Evolutionary conservation across 2,329 filamentous ascomycete species (phyloP).

Genomic region (Pseudonectria foliicola): DNA sequence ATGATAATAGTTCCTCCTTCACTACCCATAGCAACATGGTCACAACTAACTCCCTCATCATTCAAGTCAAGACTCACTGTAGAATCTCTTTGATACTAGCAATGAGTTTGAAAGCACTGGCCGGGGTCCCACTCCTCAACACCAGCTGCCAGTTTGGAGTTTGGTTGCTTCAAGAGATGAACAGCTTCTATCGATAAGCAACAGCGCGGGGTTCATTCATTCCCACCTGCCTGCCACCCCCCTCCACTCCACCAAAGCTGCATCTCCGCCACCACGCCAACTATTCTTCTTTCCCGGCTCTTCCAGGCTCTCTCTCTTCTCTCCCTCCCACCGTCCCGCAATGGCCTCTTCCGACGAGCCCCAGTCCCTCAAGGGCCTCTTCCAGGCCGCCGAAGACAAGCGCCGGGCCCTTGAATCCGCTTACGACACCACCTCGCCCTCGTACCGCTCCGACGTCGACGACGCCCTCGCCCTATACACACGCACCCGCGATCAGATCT

Average conservation of each 20-base stretch:
- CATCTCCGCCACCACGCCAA: constrained; percentile 1
- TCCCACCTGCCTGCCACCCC: no score
- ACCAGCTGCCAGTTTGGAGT: no score
- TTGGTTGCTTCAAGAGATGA: no score
- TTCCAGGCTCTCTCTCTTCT: not conserved
- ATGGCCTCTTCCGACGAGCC: constrained; percentile 36
- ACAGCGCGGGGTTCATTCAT: no score
- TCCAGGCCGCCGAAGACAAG: constrained; percentile 42
- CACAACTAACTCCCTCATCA: no score
- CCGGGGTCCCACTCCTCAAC: no score
- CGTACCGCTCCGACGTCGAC: constrained; percentile 61
- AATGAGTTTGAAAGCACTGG: no score
- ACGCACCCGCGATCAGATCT: constrained; percentile 62
- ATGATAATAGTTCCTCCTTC: no score
- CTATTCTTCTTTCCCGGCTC: not conserved
- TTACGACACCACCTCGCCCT: constrained; percentile 56
- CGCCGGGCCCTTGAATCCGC: constrained; percentile 54
- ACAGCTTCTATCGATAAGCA: not conserved
- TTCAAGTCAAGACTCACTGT: no score
- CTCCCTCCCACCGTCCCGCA: constrained; percentile 5
- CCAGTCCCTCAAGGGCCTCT: constrained; percentile 43
- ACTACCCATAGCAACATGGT: no score
- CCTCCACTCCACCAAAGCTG: no score
- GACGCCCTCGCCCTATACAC: constrained; percentile 64
- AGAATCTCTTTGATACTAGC: no score